These are phyloP conservation scores for Lepidium africanum DNA, from an alignment of 345 rosid genomes.

Conservation along the genomic window DNA sequence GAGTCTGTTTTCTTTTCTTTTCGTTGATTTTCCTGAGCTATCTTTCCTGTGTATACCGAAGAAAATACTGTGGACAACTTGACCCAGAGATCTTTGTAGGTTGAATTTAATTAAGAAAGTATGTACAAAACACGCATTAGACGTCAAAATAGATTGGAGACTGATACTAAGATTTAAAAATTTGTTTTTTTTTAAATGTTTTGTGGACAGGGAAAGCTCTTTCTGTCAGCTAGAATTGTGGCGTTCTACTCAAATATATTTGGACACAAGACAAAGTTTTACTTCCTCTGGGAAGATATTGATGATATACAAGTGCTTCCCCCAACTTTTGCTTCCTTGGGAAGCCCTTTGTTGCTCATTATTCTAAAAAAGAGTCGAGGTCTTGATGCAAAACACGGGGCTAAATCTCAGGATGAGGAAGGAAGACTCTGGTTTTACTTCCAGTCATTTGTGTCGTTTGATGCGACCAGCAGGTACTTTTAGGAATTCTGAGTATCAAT, in stretches of 20 bases:
- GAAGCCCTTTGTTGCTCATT: conserved; percentile 65
- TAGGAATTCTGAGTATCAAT: not conserved
- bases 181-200: not conserved
- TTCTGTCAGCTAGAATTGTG: conserved; percentile 78
- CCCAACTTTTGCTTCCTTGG: conserved; percentile 62
- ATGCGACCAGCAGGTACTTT: conserved; percentile 59
- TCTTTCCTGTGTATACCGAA: not conserved
- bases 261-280: conserved; percentile 76
- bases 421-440: conserved; percentile 67
- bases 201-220: conserved; percentile 62
- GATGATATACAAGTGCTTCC: conserved; percentile 68
- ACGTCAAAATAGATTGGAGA: not conserved
- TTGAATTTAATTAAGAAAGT: not conserved
- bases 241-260: conserved; percentile 83
- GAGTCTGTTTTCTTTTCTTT: not conserved
- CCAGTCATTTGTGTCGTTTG: conserved; percentile 76
- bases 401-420: conserved; percentile 73
- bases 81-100: not conserved
- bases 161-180: not conserved
- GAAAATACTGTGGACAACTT: not conserved
- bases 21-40: not conserved
- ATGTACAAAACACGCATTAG: not conserved
- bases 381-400: conserved; percentile 70
- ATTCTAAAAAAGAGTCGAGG: conserved; percentile 57
- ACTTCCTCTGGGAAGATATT: conserved; percentile 86